Evolutionary conservation across 805 yeast genomes (phyloP), one percentile per base, ranked within the genome.

Genomic region (Yarrowia sp.): DNA sequence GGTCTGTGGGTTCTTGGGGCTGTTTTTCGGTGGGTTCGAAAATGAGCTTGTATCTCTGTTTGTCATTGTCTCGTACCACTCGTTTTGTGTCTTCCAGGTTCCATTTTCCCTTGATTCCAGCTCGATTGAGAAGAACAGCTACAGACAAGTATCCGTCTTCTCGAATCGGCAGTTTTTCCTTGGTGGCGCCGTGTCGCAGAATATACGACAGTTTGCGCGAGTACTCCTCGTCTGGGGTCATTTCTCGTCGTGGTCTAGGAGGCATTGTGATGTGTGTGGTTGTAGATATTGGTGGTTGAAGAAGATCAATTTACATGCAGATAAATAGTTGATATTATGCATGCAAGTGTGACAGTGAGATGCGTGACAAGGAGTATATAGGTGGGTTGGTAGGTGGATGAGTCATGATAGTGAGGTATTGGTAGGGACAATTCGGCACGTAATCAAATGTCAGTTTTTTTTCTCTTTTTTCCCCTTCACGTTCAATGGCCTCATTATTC

Each of bases 131-230:
- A 1, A 95, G 67, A 7, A 80, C 83, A 0, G 72, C 68, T 2
- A 92, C 72, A 1, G 78, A 71, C 3, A 90, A 82, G 75, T 82
- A 92, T 0, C 99, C 99, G 28, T 83, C 76, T 0, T 72, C 66
- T 70, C 88, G 89, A 1, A 95, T 89, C 2, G 77, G 68, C 14
- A 95, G 74, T 0, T 82, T 80, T 69, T 90, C 95, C 61, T 84
- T 82, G 16, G 75, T 72, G 0, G 98, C 98, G 4, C 89, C 90
- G 72, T 93, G 99, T n/a, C 99, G 80, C 1, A 93, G 81, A 1
- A 95, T 77, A 69, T 88, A 86, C 6, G 96, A 82, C 32, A 95
- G 77, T 0, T 89, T 79, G 68, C 89, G 89, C 7, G 97, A 90
- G 17, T 92, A 85, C 40, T 75, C 77, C 7, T 80, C 68, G 16